phyloP scores from a whole-genome alignment of 148 eudicot species.

The Diospyros kaki region DNA sequence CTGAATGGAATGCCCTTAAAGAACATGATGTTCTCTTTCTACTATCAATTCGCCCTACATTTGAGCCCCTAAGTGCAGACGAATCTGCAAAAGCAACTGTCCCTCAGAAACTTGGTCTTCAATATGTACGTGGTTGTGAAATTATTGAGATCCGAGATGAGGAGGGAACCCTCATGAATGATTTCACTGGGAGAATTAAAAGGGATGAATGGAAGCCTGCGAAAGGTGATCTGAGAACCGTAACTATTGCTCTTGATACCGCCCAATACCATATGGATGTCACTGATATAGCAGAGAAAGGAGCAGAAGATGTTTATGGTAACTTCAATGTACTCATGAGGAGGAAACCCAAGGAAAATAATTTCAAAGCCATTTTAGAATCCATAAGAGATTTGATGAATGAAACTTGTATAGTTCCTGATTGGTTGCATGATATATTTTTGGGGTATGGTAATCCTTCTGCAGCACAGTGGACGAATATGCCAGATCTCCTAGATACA shows the following conservation, averaged over 20 bases:
- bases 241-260: conserved; percentile 86
- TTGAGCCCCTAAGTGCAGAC: conserved; percentile 88
- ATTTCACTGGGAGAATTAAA: conserved; percentile 91
- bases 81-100: conserved; percentile 89
- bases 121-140: conserved; percentile 97
- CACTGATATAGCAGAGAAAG: conserved; percentile 91
- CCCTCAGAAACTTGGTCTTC: conserved; percentile 93
- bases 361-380: conserved; percentile 95
- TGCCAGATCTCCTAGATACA: conserved; percentile 83
- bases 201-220: conserved; percentile 99
- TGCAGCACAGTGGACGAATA: conserved; percentile 94
- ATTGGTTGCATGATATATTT: conserved; percentile 94
- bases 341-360: conserved; percentile 98
- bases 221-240: conserved; percentile 94
- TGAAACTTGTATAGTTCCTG: conserved; percentile 98
- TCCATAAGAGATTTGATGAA: conserved; percentile 98
- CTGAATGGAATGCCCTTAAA: conserved; percentile 94
- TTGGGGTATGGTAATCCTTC: conserved; percentile 99
- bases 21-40: conserved; percentile 97
- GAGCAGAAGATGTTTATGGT: conserved; percentile 87
- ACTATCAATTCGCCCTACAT: conserved; percentile 84
- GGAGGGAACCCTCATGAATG: conserved; percentile 91
- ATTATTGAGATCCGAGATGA: conserved; percentile 92
- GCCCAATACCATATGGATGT: conserved; percentile 99
- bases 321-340: conserved; percentile 88